Evolutionary conservation across 2,329 filamentous ascomycete species (phyloP).

Genomic region (Sporothrix variecibatus): DNA sequence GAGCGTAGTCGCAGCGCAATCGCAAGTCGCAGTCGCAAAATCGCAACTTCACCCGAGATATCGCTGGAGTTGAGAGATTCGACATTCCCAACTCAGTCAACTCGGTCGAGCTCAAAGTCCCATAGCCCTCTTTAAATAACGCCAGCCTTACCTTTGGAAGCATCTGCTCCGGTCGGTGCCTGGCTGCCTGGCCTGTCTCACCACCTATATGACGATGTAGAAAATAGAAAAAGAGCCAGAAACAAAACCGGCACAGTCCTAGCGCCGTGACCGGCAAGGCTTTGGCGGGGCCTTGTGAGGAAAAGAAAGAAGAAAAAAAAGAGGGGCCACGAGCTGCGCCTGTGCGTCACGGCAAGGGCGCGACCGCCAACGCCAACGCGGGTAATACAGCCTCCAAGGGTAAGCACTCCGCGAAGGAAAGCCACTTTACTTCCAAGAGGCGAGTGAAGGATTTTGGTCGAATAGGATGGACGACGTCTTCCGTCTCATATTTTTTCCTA

Average conservation of each 20-base stretch:
- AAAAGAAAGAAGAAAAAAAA: background rate
- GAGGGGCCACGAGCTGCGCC: background rate
- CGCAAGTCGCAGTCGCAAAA: background rate
- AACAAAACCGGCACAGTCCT: background rate
- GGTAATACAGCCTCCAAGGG: background rate
- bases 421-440: background rate
- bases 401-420: background rate
- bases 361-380: background rate
- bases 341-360: slow-evolving; percentile 18
- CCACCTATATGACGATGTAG: background rate
- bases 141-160: background rate
- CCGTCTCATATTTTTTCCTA: background rate
- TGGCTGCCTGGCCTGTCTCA: background rate
- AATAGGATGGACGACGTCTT: background rate
- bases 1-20: background rate
- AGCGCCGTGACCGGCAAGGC: slow-evolving; percentile 7
- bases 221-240: background rate
- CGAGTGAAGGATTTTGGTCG: background rate
- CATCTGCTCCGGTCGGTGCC: background rate
- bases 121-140: background rate
- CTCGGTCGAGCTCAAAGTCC: too few species aligned
- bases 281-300: slow-evolving; percentile 9
- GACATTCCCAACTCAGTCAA: too few species aligned
- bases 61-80: too few species aligned
- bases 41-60: background rate